Evolutionary conservation across 257 asterid genomes (phyloP).

Genomic region (Rauvolfia tetraphylla): DNA sequence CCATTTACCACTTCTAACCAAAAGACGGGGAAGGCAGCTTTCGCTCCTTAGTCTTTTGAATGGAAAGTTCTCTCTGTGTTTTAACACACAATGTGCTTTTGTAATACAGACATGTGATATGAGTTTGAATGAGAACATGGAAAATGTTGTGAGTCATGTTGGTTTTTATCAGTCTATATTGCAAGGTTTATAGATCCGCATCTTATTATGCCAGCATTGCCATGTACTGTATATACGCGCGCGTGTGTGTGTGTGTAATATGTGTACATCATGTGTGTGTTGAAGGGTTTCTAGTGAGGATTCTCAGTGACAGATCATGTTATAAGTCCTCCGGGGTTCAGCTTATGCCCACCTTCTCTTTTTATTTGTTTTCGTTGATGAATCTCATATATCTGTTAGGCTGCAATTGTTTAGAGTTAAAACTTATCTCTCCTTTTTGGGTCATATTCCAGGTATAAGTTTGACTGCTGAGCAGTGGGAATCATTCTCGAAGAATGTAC

Average conservation of each 20-base stretch:
- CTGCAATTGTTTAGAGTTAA: background rate
- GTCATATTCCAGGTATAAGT: constrained; percentile 64
- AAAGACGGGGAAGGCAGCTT: background rate
- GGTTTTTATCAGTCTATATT: background rate
- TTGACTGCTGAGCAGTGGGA: constrained; percentile 83
- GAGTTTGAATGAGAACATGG: too few relatives aligned
- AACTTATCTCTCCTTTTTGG: background rate
- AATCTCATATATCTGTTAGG: background rate
- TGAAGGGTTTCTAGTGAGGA: background rate
- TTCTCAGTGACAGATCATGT: background rate
- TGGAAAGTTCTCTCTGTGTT: too few relatives aligned
- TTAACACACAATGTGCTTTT: too few relatives aligned
- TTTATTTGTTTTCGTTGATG: background rate
- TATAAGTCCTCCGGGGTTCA: background rate
- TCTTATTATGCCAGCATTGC: too few relatives aligned
- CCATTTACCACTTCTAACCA: too few relatives aligned
- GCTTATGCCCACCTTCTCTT: background rate
- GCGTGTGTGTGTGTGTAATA: too few relatives aligned
- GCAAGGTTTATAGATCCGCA: background rate
- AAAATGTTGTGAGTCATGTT: too few relatives aligned
- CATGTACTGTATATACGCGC: too few relatives aligned
- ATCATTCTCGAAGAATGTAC: constrained; percentile 57
- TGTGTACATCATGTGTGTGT: too few relatives aligned
- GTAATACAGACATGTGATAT: too few relatives aligned
- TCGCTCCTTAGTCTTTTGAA: too few relatives aligned